phyloP scores from a whole-genome alignment of 331 rosid genomes.

The Stylosanthes scabra region DNA sequence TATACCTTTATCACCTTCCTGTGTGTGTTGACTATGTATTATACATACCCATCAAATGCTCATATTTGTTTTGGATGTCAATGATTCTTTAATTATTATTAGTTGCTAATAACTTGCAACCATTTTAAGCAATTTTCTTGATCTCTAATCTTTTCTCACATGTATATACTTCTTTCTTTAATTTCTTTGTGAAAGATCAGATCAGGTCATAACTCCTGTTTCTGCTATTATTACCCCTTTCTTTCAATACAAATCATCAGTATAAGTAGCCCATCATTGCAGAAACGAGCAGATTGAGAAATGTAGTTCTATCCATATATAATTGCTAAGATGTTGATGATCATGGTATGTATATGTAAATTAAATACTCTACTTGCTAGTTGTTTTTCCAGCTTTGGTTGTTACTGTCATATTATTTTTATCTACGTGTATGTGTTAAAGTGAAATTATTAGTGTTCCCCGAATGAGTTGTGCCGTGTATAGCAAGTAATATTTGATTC shows the following conservation, averaged over 20 bases:
- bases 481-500: not conserved
- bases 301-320: not conserved
- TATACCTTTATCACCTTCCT: too few species aligned
- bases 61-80: constrained; percentile 4
- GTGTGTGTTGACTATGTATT: not conserved
- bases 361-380: too few species aligned
- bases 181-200: not conserved
- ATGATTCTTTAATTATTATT: not conserved
- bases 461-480: not conserved
- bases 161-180: not conserved
- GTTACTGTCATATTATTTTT: too few species aligned
- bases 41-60: not conserved
- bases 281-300: not conserved
- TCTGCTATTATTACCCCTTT: not conserved
- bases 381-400: too few species aligned
- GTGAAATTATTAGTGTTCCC: not conserved
- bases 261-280: not conserved
- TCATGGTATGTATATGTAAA: too few species aligned
- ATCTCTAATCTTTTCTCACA: not conserved
- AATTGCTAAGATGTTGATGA: too few species aligned
- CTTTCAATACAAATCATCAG: not conserved
- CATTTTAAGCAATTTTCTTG: not conserved
- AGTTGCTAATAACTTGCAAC: constrained; percentile 1
- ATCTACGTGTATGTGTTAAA: not conserved
- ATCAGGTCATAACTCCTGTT: not conserved